phyloP scores from a whole-genome alignment of 177 flowering plant genomes.

The Vitis hybrid region DNA sequence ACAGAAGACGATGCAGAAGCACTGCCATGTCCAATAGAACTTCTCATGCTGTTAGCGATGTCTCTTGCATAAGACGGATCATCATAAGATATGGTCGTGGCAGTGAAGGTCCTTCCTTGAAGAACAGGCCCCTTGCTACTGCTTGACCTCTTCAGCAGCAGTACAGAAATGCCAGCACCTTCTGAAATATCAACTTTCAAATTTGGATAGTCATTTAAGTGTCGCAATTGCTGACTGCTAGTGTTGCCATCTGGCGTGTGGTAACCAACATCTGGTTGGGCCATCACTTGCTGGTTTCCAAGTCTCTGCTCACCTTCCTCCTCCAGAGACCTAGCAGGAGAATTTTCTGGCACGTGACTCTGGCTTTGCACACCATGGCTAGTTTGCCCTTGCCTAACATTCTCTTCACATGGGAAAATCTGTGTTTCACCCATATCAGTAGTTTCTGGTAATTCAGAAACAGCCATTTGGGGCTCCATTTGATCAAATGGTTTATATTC shows the following conservation, averaged over 20 bases:
- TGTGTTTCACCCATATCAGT: slow-evolving; percentile 20
- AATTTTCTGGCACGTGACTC: slow-evolving; percentile 23
- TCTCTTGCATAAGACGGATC: slow-evolving; percentile 68
- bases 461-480: slow-evolving; percentile 10
- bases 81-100: slow-evolving; percentile 54
- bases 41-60: slow-evolving; percentile 59
- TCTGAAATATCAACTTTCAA: slow-evolving; percentile 47
- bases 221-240: slow-evolving; percentile 27
- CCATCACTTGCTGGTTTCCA: slow-evolving; percentile 25
- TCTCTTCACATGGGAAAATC: slow-evolving; percentile 23
- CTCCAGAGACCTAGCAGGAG: slow-evolving; percentile 20
- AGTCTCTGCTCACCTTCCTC: slow-evolving; percentile 37
- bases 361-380: slow-evolving; percentile 18
- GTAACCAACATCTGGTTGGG: slow-evolving; percentile 21
- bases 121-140: slow-evolving; percentile 73
- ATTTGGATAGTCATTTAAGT: slow-evolving; percentile 21
- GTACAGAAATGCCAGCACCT: slow-evolving; percentile 73
- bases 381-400: slow-evolving; percentile 18
- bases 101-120: slow-evolving; percentile 64
- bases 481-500: slow-evolving; percentile 21
- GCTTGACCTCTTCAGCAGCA: slow-evolving; percentile 67
- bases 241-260: slow-evolving; percentile 19
- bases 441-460: slow-evolving; percentile 21
- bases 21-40: slow-evolving; percentile 65
- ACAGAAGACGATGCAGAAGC: slow-evolving; percentile 72